These are phyloP conservation scores for Mycotypha africana DNA, from an alignment of 371 early-diverging fungal genomes.

Conservation along the genomic window DNA sequence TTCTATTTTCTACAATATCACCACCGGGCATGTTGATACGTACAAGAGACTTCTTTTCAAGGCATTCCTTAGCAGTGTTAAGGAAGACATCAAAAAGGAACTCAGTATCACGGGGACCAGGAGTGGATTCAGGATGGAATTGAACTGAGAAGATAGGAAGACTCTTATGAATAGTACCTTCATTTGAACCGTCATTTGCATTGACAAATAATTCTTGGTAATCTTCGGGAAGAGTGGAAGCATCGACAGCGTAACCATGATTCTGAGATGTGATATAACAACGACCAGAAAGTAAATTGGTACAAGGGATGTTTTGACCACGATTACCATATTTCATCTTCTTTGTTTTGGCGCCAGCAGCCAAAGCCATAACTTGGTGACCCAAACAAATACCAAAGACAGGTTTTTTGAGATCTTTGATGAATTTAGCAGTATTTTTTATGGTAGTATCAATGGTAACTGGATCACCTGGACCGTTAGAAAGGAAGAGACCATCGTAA, in stretches of 20 bases:
- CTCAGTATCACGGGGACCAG: slow-evolving; percentile 97
- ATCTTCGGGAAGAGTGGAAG: slow-evolving; percentile 64
- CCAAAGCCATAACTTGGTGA: slow-evolving; percentile 92
- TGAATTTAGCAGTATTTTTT: slow-evolving; percentile 57
- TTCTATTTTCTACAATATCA: slow-evolving; percentile 43
- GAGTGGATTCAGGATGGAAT: slow-evolving; percentile 96
- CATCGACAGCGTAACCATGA: slow-evolving; percentile 96
- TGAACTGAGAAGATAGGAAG: slow-evolving; percentile 95
- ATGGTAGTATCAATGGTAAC: slow-evolving; percentile 74
- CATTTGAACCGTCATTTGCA: slow-evolving; percentile 97
- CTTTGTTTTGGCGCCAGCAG: slow-evolving; percentile 86
- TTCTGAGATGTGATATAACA: slow-evolving; percentile 97
- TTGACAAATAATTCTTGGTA: slow-evolving; percentile 93
- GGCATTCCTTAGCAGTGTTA: slow-evolving; percentile 66
- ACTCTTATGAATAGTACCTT: slow-evolving; percentile 88
- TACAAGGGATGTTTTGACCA: slow-evolving; percentile 98
- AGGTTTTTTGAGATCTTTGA: slow-evolving; percentile 74
- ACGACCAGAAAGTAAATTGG: slow-evolving; percentile 87
- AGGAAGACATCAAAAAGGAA: slow-evolving; percentile 93
- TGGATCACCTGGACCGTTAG: slow-evolving; percentile 98
- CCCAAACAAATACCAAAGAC: slow-evolving; percentile 98
- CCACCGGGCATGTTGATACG: slow-evolving; percentile 73
- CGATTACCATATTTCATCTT: slow-evolving; percentile 99
- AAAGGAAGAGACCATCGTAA: slow-evolving; percentile 91
- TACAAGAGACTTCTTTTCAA: slow-evolving; percentile 64